These are phyloP conservation scores for Blastobotrys parvus DNA, from an alignment of 805 yeast genomes.

Conservation along the genomic window DNA sequence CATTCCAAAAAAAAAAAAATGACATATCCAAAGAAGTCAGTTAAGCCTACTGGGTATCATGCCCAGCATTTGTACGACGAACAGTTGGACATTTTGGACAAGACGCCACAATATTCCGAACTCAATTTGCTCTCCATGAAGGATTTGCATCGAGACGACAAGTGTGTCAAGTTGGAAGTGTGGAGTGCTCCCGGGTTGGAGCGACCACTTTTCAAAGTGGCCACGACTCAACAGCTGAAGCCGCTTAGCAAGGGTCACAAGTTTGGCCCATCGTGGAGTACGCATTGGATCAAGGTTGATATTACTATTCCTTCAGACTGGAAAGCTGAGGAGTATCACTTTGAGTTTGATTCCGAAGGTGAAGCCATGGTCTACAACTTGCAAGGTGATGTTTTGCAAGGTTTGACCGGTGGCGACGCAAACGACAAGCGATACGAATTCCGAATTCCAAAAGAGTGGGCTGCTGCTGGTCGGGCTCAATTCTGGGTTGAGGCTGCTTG, in stretches of 20 bases:
- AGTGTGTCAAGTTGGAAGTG: constrained; percentile 45
- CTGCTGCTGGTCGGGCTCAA: constrained; percentile 38
- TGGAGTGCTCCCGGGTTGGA: constrained; percentile 63
- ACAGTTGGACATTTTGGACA: constrained; percentile 54
- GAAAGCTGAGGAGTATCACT: constrained; percentile 42
- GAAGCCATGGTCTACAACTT: constrained; percentile 66
- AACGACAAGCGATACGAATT: constrained; percentile 64
- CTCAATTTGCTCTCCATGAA: constrained; percentile 75
- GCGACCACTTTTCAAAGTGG: constrained; percentile 53
- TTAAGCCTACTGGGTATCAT: not conserved
- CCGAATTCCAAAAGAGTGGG: constrained; percentile 48
- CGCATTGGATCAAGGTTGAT: constrained; percentile 78
- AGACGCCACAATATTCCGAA: constrained; percentile 56
- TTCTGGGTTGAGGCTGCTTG: constrained; percentile 84
- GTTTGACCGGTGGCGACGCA: constrained; percentile 71
- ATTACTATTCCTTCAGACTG: constrained; percentile 54
- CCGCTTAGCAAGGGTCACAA: constrained; percentile 47
- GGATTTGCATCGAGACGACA: constrained; percentile 50
- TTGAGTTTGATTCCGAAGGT: constrained; percentile 73
- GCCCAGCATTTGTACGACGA: constrained; percentile 34
- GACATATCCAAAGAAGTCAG: not conserved
- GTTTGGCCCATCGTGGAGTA: constrained; percentile 92
- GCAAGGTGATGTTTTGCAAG: constrained; percentile 62
- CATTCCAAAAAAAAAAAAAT: constrained; percentile 37
- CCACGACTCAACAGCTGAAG: constrained; percentile 38